phyloP scores from a whole-genome alignment of 1,284 basidiomycete species.

The Ustilago bromivora region DNA sequence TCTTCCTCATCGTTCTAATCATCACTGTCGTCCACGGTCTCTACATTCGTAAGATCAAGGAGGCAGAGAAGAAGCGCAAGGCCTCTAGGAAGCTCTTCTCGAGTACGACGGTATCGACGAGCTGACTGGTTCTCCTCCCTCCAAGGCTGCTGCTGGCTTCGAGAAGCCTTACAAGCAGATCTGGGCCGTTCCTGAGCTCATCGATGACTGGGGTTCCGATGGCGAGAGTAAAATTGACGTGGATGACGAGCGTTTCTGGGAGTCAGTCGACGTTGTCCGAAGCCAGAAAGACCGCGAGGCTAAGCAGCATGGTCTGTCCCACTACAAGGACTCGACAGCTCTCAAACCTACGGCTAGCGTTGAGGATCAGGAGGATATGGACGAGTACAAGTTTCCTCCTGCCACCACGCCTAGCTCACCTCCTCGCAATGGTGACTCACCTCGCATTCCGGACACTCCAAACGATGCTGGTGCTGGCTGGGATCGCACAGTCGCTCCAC shows the following conservation, averaged over 20 bases:
- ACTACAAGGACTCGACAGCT: constrained; percentile 33
- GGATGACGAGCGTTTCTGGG: constrained; percentile 52
- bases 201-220: constrained; percentile 50
- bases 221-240: constrained; percentile 46
- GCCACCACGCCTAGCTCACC: constrained; percentile 4
- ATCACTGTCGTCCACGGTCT: constrained; percentile 52
- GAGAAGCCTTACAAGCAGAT: constrained; percentile 52
- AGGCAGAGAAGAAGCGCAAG: constrained; percentile 40
- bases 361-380: constrained; percentile 8
- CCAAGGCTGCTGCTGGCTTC: constrained; percentile 35
- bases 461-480: constrained; percentile 6
- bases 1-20: constrained; percentile 39
- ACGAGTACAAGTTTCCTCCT: constrained; percentile 14
- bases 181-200: constrained; percentile 51
- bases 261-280: constrained; percentile 44
- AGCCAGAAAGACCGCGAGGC: constrained; percentile 41
- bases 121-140: constrained; percentile 25
- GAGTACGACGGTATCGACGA: constrained; percentile 38
- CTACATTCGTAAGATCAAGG: constrained; percentile 45
- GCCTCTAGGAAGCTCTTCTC: constrained; percentile 24
- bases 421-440: constrained; percentile 9
- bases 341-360: constrained; percentile 26
- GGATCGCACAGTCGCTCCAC: constrained; percentile 24
- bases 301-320: constrained; percentile 34
- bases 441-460: background rate